Percentiles rank a stretch among this genome's conserved stretches.
phyloP scores from a whole-genome alignment of 2,329 filamentous ascomycete species.

The Colletotrichum shisoi region DNA sequence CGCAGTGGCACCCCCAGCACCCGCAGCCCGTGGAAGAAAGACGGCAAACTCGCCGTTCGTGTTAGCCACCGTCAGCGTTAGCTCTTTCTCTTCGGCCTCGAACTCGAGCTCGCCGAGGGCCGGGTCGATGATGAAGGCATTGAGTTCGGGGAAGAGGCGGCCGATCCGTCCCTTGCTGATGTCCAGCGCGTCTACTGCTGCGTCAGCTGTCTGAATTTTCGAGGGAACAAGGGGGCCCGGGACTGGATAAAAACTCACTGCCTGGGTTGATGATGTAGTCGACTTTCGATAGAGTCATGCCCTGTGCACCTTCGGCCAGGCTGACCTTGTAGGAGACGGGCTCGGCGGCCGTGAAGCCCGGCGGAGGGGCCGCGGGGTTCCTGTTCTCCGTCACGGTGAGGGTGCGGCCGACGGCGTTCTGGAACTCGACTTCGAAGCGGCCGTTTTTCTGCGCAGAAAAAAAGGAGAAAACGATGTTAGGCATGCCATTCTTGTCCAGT shows the following conservation, averaged over 20 bases:
- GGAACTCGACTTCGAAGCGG: conserved; percentile 52
- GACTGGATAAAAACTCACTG: conserved; percentile 44
- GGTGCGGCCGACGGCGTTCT: conserved; percentile 47
- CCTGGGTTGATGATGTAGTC: conserved; percentile 51
- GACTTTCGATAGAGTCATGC: conserved; percentile 51
- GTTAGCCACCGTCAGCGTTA: conserved; percentile 45
- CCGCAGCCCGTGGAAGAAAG: conserved; percentile 45
- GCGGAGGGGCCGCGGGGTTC: conserved; percentile 47
- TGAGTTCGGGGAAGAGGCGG: conserved; percentile 48
- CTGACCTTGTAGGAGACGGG: conserved; percentile 49
- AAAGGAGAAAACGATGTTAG: not conserved
- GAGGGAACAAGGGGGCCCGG: not conserved
- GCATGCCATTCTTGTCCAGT: not conserved
- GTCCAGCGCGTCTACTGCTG: conserved; percentile 45
- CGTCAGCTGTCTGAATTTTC: too few species aligned
- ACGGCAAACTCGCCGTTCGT: conserved; percentile 49
- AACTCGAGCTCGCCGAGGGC: conserved; percentile 53
- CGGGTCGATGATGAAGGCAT: conserved; percentile 49
- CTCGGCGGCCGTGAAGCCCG: conserved; percentile 51
- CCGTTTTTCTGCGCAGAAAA: conserved; percentile 43
- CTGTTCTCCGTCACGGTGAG: conserved; percentile 51
- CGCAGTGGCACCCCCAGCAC: not conserved
- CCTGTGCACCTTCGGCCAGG: conserved; percentile 46
- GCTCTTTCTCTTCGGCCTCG: conserved; percentile 53
- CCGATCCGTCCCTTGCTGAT: conserved; percentile 50